Base-by-base conservation (phyloP, 2,329 filamentous ascomycete species). In the Scytalidium sp. region DNA sequence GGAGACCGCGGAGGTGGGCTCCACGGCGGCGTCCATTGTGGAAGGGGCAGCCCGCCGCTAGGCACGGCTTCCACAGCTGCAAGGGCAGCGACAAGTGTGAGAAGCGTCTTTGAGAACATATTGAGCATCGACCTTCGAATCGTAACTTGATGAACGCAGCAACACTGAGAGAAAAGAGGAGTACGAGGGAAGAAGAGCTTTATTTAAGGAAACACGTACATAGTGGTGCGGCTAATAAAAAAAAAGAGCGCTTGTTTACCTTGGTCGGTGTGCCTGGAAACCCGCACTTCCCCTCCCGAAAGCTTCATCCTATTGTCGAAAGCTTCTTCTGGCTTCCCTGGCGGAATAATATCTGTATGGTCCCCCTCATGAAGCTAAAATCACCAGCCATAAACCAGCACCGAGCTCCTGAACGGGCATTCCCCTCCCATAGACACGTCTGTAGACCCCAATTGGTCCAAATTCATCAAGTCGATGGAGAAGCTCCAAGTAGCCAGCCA, bases 21-120 rank as follows among this genome's bases (percentile, higher is more conserved):
- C 45, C 39, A 41, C 20, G 3, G 43, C 8, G 43, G 43, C 13
- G 20, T 45, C 43, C 43, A 45, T 45, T 19, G 41, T 11, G 41
- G 41, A 4, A 42, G 9, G 17, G 42, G 42, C 13, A n/a, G 32
- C 15, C 13, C 11, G 32, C 7, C 15, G 32, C 17, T 36, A 6
- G 32, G 32, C 13, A n/a, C 32, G 13, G 32, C 32, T 5, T 36
- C 32, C 13, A 36, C 32, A 15, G 32, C 17, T 5, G 13, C 13
- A 4, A 36, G 32, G 15, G 32, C 32, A 36, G 32, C 32, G 13
- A 36, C 13, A 6, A 36, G 32, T 15, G 32, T 36, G 32, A 36
- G 13, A 4, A 36, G 5, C 5, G 17, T 15, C 5, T 36, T 36
- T 36, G 32, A 36, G 32, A 36, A n/a, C 32, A 36, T 36, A 15